Base-by-base conservation (phyloP, 78 protist genomes). In the Protostelium mycophagum region DNA sequence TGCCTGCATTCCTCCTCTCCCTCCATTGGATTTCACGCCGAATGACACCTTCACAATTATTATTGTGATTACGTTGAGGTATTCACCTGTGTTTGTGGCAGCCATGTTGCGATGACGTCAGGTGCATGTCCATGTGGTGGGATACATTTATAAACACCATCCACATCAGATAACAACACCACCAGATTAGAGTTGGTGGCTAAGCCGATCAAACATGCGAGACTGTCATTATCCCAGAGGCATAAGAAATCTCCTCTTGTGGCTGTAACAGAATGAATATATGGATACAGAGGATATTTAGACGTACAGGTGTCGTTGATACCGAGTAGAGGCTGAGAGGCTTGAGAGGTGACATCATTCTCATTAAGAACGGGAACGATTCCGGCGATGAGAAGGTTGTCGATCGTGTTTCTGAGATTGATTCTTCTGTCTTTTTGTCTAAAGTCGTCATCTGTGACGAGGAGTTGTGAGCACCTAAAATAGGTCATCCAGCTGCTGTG, bases 1-100 rank as follows among this genome's bases (percentile, higher is more conserved):
- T 34, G 91, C 83, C 38, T 87, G 83, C 96, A 94, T 94, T 28
- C 96, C 96, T 0, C 96, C 96, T 1, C 94, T 85, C 28, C 96
- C 96, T 1, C 0, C 23, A n/a, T 5, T 1, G 34, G 90, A 83
- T 29, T 38, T 88, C 28, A 1, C 36, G 34, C 93, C 96, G 36
- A 92, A 63, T 28, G n/a, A 0, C 34, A 89, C 31, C 34, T 38
- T 29, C 0, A n/a, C n/a, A 87, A n/a, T 1, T 28, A 51, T 90
- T 63, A 16, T 83, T n/a, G 29, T 31, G 16, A 1, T 31, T 34
- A 0, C 35, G 90, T n/a, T 1, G 1, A 0, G 37, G 28, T 28
- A 28, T 5, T 34, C 28, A 37, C 90, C 38, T 36, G 85, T 28
- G 73, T 36, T 1, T 38, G 85, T 83, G 90, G 28, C 0, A 91